phyloP scores from a whole-genome alignment of 768 basidiomycete genomes.

The Pleurotus tuber-regium region DNA sequence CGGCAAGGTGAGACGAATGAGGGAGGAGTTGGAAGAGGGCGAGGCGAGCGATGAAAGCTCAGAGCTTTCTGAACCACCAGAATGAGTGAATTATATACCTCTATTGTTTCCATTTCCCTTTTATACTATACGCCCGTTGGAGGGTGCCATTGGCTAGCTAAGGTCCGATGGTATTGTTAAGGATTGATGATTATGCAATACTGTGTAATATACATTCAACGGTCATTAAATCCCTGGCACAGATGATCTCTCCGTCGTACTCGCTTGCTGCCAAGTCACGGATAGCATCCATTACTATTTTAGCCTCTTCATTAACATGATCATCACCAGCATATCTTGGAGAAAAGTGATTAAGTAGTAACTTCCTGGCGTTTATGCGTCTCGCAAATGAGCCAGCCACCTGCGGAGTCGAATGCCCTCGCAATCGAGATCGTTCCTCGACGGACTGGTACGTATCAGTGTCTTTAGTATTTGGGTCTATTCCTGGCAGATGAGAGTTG shows the following conservation, averaged over 20 bases:
- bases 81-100: constrained; percentile 34
- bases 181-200: constrained; percentile 19
- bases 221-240: constrained; percentile 76
- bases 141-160: too few relatives aligned
- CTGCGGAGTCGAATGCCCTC: constrained; percentile 91
- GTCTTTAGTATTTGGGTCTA: constrained; percentile 58
- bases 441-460: constrained; percentile 61
- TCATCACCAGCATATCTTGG: constrained; percentile 73
- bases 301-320: constrained; percentile 44
- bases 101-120: constrained; percentile 14
- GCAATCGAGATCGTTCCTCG: constrained; percentile 60
- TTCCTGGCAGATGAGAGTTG: constrained; percentile 73
- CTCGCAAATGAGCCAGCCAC: constrained; percentile 85
- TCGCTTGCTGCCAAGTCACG: constrained; percentile 48
- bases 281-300: constrained; percentile 62
- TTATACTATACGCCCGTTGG: constrained; percentile 8
- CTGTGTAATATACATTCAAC: constrained; percentile 48
- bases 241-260: constrained; percentile 57
- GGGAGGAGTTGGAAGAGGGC: constrained; percentile 83
- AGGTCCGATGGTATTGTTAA: too few relatives aligned
- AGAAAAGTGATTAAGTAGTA: constrained; percentile 87
- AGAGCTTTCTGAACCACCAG: constrained; percentile 74
- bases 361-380: constrained; percentile 52
- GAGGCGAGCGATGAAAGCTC: constrained; percentile 83
- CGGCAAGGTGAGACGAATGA: constrained; percentile 46